Evolutionary conservation across 2,329 filamentous ascomycete genomes (phyloP).

Genomic region (Hymenoscyphus fraxineus): DNA sequence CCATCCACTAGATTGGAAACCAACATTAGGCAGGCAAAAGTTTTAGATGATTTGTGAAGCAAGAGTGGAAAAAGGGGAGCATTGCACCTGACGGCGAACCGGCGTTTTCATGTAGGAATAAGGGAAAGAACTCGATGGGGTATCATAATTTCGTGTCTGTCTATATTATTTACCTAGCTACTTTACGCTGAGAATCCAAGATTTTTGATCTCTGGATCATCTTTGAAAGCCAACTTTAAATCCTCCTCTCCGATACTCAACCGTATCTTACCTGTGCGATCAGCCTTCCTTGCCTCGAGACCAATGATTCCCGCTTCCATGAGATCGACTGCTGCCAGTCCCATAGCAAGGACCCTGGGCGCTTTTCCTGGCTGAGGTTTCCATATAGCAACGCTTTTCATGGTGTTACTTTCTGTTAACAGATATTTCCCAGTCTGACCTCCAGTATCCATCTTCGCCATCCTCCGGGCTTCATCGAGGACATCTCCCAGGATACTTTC

Average conservation of each 20-base stretch:
- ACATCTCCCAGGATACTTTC: conserved; percentile 90
- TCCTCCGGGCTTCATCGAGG: conserved; percentile 75
- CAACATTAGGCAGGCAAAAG: conserved; percentile 72
- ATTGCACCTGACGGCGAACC: conserved; percentile 24
- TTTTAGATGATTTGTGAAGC: conserved; percentile 46
- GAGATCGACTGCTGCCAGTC: conserved; percentile 73
- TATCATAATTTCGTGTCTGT: conserved; percentile 3
- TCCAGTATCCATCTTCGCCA: conserved; percentile 58
- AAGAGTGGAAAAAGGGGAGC: conserved; percentile 13
- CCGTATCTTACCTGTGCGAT: conserved; percentile 82
- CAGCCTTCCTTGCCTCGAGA: conserved; percentile 74
- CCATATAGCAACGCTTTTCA: conserved; percentile 28
- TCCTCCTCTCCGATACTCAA: conserved; percentile 88
- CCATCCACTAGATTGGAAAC: conserved; percentile 90
- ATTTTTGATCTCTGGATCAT: conserved; percentile 78
- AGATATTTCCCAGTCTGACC: conserved; percentile 60
- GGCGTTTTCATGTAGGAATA: conserved; percentile 19
- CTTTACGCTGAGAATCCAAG: conserved; percentile 31
- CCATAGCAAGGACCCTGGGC: conserved; percentile 56
- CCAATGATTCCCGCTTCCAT: conserved; percentile 85
- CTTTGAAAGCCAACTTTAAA: conserved; percentile 79
- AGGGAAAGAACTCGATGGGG: not conserved
- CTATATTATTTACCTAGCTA: not conserved
- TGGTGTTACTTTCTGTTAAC: conserved; percentile 25
- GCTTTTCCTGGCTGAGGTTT: conserved; percentile 21